Conservation (phyloP, 169 alveolate genomes). For the Plasmodium knowlesi region DNA sequence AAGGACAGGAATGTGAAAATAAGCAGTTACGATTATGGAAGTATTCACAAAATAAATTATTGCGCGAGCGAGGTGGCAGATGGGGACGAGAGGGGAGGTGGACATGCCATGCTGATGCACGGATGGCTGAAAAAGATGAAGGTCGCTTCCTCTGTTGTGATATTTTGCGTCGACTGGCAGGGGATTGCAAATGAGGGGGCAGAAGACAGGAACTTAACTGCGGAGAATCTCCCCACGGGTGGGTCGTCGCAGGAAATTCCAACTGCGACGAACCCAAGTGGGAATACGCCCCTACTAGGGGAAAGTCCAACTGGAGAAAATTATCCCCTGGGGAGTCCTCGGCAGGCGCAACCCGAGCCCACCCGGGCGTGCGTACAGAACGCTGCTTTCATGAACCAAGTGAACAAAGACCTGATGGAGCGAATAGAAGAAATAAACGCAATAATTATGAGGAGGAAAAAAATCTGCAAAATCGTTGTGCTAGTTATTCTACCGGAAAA, state of each 20-base stretch:
- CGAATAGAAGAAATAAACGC: slow-evolving; percentile 55
- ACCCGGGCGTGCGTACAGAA: slow-evolving; percentile 15
- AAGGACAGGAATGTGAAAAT: slow-evolving; percentile 37
- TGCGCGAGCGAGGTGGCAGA: background rate
- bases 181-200: slow-evolving; percentile 18
- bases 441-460: slow-evolving; percentile 52
- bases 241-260: too few relatives aligned
- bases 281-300: background rate
- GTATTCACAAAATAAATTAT: slow-evolving; percentile 32
- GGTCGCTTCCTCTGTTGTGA: slow-evolving; percentile 39
- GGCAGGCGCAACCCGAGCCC: background rate
- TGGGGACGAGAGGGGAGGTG: background rate
- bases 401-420: slow-evolving; percentile 29
- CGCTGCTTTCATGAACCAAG: slow-evolving; percentile 23
- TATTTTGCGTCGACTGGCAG: slow-evolving; percentile 73
- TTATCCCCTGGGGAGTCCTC: background rate
- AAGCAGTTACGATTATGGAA: slow-evolving; percentile 62
- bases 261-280: background rate
- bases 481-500: slow-evolving; percentile 65
- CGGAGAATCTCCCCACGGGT: too few relatives aligned
- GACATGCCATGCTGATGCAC: background rate
- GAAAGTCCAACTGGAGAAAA: background rate
- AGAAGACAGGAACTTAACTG: background rate
- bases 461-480: slow-evolving; percentile 49
- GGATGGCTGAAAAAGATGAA: slow-evolving; percentile 55